phyloP scores from a whole-genome alignment of 2,329 filamentous ascomycete genomes.

The Gaeumannomyces sp. region DNA sequence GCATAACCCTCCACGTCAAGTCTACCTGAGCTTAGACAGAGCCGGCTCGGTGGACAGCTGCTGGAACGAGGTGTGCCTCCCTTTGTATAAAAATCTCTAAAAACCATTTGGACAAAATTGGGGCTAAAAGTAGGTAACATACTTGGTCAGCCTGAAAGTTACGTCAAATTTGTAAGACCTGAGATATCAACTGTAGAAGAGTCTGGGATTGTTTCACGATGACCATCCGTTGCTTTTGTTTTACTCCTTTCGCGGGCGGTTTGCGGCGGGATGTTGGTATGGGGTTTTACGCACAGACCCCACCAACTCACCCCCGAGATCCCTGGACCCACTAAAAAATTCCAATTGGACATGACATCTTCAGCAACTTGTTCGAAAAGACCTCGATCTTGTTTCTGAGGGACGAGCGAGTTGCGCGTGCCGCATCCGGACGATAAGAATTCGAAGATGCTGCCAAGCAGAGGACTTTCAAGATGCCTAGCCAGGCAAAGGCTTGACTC shows the following conservation, averaged over 20 bases:
- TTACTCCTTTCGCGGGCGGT: background rate
- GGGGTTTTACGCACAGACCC: background rate
- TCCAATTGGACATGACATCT: slow-evolving; percentile 3
- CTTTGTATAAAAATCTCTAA: background rate
- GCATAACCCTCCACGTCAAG: background rate
- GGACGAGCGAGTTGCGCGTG: slow-evolving; percentile 2
- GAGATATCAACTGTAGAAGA: background rate
- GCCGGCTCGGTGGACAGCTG: background rate
- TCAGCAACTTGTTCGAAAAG: background rate
- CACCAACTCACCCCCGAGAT: background rate
- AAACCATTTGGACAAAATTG: background rate
- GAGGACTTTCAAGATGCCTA: slow-evolving; percentile 31
- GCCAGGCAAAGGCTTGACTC: slow-evolving; percentile 7
- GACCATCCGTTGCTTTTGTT: background rate
- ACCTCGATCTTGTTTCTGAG: background rate
- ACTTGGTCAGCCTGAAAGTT: background rate
- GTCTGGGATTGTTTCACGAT: too few relatives aligned
- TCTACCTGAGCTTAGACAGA: background rate
- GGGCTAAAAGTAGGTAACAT: background rate
- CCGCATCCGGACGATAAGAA: background rate
- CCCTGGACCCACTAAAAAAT: background rate
- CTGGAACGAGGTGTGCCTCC: background rate
- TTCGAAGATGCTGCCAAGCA: slow-evolving; percentile 45
- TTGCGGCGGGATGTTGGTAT: background rate
- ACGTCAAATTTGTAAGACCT: background rate